Percentiles rank a stretch among this genome's conserved stretches.
These are phyloP conservation scores for Boehmeria nivea DNA, from an alignment of 306 rosid species.

Conservation along the genomic window DNA sequence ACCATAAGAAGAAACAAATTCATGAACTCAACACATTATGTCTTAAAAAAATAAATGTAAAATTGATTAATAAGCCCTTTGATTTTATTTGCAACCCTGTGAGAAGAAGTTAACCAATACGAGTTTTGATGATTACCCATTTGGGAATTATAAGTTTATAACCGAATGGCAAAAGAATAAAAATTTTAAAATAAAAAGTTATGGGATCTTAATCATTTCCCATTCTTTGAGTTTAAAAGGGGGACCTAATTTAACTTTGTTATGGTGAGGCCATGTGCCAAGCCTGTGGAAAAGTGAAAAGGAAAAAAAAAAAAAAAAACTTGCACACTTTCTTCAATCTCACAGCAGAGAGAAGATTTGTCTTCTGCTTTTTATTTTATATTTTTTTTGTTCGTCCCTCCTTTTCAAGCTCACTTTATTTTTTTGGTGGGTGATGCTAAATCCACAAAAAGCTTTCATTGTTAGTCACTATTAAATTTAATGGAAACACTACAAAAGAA, in stretches of 20 bases:
- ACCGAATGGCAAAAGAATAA: constrained; percentile 14
- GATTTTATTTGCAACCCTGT: neutral
- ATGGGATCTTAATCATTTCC: constrained; percentile 41
- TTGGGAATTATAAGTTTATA: neutral
- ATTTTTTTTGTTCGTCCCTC: neutral
- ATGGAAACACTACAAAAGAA: neutral
- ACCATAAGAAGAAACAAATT: neutral
- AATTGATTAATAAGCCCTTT: neutral
- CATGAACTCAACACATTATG: neutral
- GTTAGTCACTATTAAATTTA: constrained; percentile 3
- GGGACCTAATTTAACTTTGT: constrained; percentile 29
- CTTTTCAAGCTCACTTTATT: constrained; percentile 3
- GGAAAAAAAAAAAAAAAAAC: neutral
- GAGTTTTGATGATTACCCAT: neutral
- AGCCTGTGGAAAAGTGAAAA: constrained; percentile 32
- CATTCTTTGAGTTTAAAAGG: constrained; percentile 47
- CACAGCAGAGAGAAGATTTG: constrained; percentile 24
- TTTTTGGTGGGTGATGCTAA: constrained; percentile 9
- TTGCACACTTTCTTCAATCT: constrained; percentile 36
- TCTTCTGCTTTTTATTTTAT: constrained; percentile 3
- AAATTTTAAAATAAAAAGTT: constrained; percentile 6
- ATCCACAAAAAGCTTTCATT: constrained; percentile 1
- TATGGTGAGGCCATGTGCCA: constrained; percentile 56
- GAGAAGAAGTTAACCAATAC: neutral
- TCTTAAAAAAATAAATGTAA: neutral